Base-by-base conservation (phyloP, 2,329 filamentous ascomycete species). In the Pseudocercospora musae region DNA sequence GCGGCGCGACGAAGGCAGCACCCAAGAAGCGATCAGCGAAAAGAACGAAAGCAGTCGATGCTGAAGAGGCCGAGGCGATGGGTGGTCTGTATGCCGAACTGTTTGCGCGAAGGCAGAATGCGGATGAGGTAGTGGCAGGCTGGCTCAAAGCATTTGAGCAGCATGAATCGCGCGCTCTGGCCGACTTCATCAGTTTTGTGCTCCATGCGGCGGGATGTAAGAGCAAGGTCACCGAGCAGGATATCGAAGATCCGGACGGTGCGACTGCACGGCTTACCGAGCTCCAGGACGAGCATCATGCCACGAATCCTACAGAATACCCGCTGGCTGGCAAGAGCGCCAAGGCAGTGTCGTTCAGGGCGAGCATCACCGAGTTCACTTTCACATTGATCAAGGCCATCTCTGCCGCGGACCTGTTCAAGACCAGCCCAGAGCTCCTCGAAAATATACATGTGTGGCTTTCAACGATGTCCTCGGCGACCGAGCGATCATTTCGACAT, bases 371-470 rank as follows among this genome's bases (percentile, higher is more conserved):
- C 57, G 85, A 86, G 64, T 97, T 98, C 78, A 92, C 96, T 75
- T 80, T 86, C 64, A 84, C 89, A 0, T 80, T 98, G 21, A 84
- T 97, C 68, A 85, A 85, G 68, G 86, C 91, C 5, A 83, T 96
- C 56, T 91, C 96, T 71, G 87, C 92, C 69, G 90, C 90, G n/a
- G 89, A 90, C 23, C 79, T 91, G 20, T 79, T 99, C 56, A 96
- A 96, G 78, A 87, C 85, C 49, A 89, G 96, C 65, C 77, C 79
- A 37, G 84, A 88, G 29, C 81, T 99, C 56, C 87, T 96, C 72
- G 92, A 97, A 74, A 96, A 96, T 72, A 85, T 98, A 53, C 87
- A 92, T 69, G 84, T 91, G 62, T 99, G 95, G 95, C 83, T 97
- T 63, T 89, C 88, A 42, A 90, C 91, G 62, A 91, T 99, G 89